These are phyloP conservation scores for Ogataea nonfermentans DNA, from an alignment of 805 yeast species.

Conservation along the genomic window DNA sequence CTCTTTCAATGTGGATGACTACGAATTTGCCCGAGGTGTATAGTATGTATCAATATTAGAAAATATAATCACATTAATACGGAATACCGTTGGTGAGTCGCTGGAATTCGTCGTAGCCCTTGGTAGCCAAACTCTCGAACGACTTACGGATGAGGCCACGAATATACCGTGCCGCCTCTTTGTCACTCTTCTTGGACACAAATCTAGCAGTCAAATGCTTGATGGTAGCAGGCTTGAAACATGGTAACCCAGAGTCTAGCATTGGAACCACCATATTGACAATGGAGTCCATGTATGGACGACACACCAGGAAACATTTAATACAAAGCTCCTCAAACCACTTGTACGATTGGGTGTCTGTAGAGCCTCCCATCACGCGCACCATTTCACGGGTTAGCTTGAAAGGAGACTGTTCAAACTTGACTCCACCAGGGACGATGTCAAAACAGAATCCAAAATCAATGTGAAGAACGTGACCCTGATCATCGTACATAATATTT, in stretches of 20 bases:
- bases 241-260: slow-evolving; percentile 94
- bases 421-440: slow-evolving; percentile 98
- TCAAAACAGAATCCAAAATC: slow-evolving; percentile 99
- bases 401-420: slow-evolving; percentile 97
- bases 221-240: slow-evolving; percentile 88
- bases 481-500: slow-evolving; percentile 91
- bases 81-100: slow-evolving; percentile 96
- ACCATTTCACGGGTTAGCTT: slow-evolving; percentile 96
- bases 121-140: slow-evolving; percentile 84
- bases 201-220: slow-evolving; percentile 74
- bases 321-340: slow-evolving; percentile 97
- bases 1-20: slow-evolving; percentile 27
- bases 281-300: slow-evolving; percentile 85
- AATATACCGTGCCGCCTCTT: slow-evolving; percentile 80
- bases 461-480: slow-evolving; percentile 92
- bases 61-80: slow-evolving; percentile 41
- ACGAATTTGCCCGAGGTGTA: slow-evolving; percentile 13
- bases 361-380: slow-evolving; percentile 89
- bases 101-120: slow-evolving; percentile 97
- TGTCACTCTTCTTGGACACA: slow-evolving; percentile 75
- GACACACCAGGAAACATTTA: slow-evolving; percentile 82
- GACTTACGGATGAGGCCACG: slow-evolving; percentile 73
- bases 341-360: slow-evolving; percentile 77
- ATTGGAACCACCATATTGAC: slow-evolving; percentile 85
- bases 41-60: slow-evolving; percentile 3